A percentile compares a stretch with the other conserved stretches of the same genome.
phyloP scores from a whole-genome alignment of 2,329 filamentous ascomycete genomes.

The Colletotrichum sp. region DNA sequence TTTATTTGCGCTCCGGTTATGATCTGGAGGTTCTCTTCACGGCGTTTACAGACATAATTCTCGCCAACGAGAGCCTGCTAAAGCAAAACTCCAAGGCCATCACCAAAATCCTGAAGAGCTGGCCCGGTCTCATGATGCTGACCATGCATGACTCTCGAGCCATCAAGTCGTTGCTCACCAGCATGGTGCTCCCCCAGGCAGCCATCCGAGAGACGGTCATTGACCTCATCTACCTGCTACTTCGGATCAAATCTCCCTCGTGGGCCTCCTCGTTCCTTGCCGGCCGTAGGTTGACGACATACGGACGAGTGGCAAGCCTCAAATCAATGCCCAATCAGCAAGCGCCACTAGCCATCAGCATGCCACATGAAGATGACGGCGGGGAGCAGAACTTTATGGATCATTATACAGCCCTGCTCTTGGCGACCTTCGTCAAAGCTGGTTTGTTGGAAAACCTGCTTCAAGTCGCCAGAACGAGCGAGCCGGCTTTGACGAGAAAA shows the following conservation, averaged over 20 bases:
- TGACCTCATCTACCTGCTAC: slow-evolving; percentile 78
- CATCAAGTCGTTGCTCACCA: slow-evolving; percentile 76
- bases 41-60: slow-evolving; percentile 84
- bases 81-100: slow-evolving; percentile 94
- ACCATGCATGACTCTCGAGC: slow-evolving; percentile 88
- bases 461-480: slow-evolving; percentile 69
- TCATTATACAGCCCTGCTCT: slow-evolving; percentile 88
- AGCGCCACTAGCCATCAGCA: slow-evolving; percentile 28
- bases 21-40: slow-evolving; percentile 91
- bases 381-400: slow-evolving; percentile 86
- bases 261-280: slow-evolving; percentile 97
- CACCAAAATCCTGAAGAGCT: slow-evolving; percentile 86
- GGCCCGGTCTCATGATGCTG: slow-evolving; percentile 88
- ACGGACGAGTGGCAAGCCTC: slow-evolving; percentile 89
- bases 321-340: slow-evolving; percentile 61
- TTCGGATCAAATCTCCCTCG: slow-evolving; percentile 90
- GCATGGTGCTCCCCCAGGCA: slow-evolving; percentile 61
- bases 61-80: slow-evolving; percentile 63
- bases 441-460: slow-evolving; percentile 70
- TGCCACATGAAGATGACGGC: slow-evolving; percentile 65
- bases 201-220: slow-evolving; percentile 76
- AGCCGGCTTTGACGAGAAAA: slow-evolving; percentile 79
- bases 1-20: slow-evolving; percentile 84
- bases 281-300: slow-evolving; percentile 89
- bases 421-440: slow-evolving; percentile 84